Base-by-base conservation (phyloP, 1,284 basidiomycete species). In the Papiliotrema flavescens region DNA sequence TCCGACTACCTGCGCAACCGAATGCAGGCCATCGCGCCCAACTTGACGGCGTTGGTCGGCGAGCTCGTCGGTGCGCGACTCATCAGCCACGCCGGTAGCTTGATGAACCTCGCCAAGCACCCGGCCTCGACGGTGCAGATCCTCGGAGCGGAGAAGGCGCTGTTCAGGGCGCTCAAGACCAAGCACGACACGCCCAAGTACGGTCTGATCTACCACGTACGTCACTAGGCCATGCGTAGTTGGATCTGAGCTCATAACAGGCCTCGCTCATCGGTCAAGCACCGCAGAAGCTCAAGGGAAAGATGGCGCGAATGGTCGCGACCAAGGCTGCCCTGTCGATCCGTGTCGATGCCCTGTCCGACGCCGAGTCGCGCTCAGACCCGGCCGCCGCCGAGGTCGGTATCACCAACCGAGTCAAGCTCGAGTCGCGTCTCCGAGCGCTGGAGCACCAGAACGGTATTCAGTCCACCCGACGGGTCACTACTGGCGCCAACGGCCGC, bases 301-400 rank as follows among this genome's bases (percentile, higher is more conserved):
- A 98, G 86, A 98, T 98, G 95, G 96, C 96, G 14, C 89, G 96
- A 66, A 98, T 98, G 95, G 92, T 98, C 28, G 93, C 95, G 37
- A 98, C 95, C 58, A 97, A 97, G 81, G 87, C 95, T 3, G 90
- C 95, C 0, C 84, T 98, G 11, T 96, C 94, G 4, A 92, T 95
- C 68, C 92, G 95, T 76, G 89, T 98, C 42, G 95, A 98, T 67
- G 95, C 95, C 6, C 85, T 98, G 42, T 88, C 94, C 24, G 94
- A 97, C 63, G 82, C 86, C 23, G 91, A 97, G 59, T 88, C 85
- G 69, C 96, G 97, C 77, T 90, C 90, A 1, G 89, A 89, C 56
- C 79, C 85, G 28, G 79, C 81, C 11, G 88, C 90, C 17, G 85
- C 90, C 0, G 84, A 90, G 64, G 86, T 98, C 70, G 95, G 95